Conservation (phyloP, 495 filamentous ascomycete species). For the Xylaria nigripes region DNA sequence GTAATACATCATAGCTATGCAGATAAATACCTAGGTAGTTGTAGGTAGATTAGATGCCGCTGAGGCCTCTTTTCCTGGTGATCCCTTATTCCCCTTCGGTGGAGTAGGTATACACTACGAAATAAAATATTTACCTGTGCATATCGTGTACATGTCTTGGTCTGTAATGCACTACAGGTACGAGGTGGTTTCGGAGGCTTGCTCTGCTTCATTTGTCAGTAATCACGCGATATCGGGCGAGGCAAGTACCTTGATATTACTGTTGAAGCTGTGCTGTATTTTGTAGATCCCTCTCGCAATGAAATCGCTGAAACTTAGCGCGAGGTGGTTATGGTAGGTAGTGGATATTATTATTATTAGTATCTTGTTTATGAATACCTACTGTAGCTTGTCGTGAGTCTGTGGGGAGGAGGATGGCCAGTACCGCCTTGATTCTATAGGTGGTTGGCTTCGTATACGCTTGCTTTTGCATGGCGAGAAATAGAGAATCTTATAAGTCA, state of each 20-base stretch:
- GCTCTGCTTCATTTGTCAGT: no score
- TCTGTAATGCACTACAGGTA: no score
- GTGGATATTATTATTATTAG: neutral
- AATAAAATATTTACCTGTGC: no score
- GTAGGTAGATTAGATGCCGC: no score
- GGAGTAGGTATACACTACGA: no score
- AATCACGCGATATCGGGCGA: neutral
- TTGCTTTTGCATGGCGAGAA: conserved; percentile 1
- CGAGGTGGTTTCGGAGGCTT: no score
- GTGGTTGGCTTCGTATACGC: neutral
- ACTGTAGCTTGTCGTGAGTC: neutral
- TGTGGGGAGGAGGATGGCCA: neutral
- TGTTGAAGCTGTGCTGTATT: neutral
- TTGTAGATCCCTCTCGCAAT: neutral
- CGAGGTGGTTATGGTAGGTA: neutral
- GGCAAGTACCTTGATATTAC: neutral
- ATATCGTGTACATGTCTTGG: no score
- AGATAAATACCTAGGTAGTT: no score
- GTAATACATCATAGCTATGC: no score
- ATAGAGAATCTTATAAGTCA: neutral
- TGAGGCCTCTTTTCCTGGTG: no score
- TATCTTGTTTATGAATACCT: no score
- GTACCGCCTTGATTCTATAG: neutral
- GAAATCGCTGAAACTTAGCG: neutral
- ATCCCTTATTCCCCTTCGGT: no score